Percentiles rank a stretch among this genome's conserved stretches.
These are phyloP conservation scores for Triticum turgidum DNA, from an alignment of 176 grass and related monocot species.

Conservation along the genomic window DNA sequence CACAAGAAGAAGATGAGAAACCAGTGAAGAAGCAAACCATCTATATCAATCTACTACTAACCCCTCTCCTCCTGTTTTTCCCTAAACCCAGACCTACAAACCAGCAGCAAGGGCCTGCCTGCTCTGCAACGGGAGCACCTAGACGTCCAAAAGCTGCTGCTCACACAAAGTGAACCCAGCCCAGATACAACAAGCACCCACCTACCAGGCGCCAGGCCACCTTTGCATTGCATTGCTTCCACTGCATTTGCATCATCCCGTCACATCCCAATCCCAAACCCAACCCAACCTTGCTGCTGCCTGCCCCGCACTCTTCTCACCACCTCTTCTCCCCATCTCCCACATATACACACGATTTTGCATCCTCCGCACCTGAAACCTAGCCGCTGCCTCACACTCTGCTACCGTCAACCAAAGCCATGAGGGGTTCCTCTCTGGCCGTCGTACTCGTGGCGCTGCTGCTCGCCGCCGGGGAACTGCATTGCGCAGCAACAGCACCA, in stretches of 20 bases:
- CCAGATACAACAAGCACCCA: slow-evolving; percentile 9
- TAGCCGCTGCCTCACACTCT: background rate
- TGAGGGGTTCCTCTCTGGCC: background rate
- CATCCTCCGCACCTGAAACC: background rate
- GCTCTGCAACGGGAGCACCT: too few relatives aligned
- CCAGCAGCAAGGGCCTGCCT: background rate
- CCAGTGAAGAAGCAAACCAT: background rate
- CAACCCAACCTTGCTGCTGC: background rate
- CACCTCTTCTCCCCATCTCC: background rate
- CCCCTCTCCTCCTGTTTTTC: too few relatives aligned
- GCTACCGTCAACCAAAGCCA: background rate
- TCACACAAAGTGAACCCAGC: slow-evolving; percentile 31
- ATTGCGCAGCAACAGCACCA: background rate
- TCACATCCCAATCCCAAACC: too few relatives aligned
- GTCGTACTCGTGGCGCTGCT: background rate
- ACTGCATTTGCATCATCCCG: background rate
- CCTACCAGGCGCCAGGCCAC: slow-evolving; percentile 23
- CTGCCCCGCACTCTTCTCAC: background rate
- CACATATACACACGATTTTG: slow-evolving; percentile 10
- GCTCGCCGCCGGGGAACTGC: slow-evolving; percentile 18
- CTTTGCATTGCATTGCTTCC: background rate
- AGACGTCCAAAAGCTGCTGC: background rate
- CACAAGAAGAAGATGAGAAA: too few relatives aligned
- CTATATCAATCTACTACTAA: background rate
- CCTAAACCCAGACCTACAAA: background rate